Percentiles rank a stretch among this genome's conserved stretches.
phyloP scores from a whole-genome alignment of 2,329 filamentous ascomycete genomes.

The Hypocrella siamensis region DNA sequence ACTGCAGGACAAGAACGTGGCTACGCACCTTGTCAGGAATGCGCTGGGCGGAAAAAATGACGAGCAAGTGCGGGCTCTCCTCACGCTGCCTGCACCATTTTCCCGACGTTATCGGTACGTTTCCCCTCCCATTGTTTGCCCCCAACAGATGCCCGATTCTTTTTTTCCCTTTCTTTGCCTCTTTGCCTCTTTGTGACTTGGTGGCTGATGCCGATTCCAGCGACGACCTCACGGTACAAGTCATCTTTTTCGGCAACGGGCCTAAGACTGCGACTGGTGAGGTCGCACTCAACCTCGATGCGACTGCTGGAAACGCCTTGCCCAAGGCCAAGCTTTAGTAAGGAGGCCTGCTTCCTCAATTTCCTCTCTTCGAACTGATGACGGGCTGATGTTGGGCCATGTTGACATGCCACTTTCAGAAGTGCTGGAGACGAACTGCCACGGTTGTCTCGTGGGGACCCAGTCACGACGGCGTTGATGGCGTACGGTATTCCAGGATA shows the following conservation, averaged over 20 bases:
- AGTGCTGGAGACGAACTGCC: too few species aligned
- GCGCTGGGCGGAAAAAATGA: constrained; percentile 84
- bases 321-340: constrained; percentile 25
- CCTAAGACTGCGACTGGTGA: constrained; percentile 59
- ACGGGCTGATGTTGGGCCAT: too few species aligned
- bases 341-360: too few species aligned
- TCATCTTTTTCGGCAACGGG: constrained; percentile 91
- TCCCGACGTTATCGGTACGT: constrained; percentile 72
- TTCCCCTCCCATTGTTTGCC: not conserved
- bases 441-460: too few species aligned
- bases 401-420: too few species aligned
- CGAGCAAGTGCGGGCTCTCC: constrained; percentile 82
- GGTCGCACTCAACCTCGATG: constrained; percentile 73
- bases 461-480: too few species aligned
- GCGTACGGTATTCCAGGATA: too few species aligned
- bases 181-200: not conserved
- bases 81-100: constrained; percentile 84
- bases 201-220: too few species aligned
- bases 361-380: too few species aligned
- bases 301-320: constrained; percentile 41
- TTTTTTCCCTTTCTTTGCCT: not conserved
- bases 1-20: constrained; percentile 88
- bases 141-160: not conserved
- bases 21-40: constrained; percentile 89
- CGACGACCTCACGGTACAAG: constrained; percentile 91